Evolutionary conservation across 2,329 filamentous ascomycete genomes (phyloP).

Genomic region (Exophiala spinifera): DNA sequence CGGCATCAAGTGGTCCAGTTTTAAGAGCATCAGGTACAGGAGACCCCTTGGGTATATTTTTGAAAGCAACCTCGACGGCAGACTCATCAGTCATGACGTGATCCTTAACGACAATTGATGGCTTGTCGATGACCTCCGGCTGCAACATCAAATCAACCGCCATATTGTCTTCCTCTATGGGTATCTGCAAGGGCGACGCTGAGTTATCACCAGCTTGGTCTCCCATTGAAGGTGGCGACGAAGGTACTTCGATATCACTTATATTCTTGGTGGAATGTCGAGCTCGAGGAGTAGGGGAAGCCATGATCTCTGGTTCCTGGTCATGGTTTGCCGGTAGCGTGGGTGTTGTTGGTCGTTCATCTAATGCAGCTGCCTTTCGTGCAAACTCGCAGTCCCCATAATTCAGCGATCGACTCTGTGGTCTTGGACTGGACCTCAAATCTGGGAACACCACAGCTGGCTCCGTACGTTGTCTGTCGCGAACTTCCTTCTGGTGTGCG

Average conservation of each 20-base stretch:
- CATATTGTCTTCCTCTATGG: slow-evolving; percentile 10
- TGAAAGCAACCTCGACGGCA: background rate
- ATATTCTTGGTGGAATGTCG: slow-evolving; percentile 19
- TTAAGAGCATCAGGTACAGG: background rate
- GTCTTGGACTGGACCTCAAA: slow-evolving; percentile 55
- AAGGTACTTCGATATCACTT: slow-evolving; percentile 27
- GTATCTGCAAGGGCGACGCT: slow-evolving; percentile 20
- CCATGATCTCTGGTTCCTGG: slow-evolving; percentile 20
- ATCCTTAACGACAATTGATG: background rate
- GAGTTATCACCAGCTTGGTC: slow-evolving; percentile 13
- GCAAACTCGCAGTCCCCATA: slow-evolving; percentile 21
- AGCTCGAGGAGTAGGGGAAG: slow-evolving; percentile 30
- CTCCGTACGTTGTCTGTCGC: slow-evolving; percentile 65
- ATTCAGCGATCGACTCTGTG: slow-evolving; percentile 10
- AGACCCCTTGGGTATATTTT: background rate
- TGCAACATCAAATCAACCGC: slow-evolving; percentile 15
- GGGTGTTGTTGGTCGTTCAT: slow-evolving; percentile 23
- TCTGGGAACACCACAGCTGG: slow-evolving; percentile 66
- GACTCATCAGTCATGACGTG: background rate
- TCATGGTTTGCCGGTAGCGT: slow-evolving; percentile 22
- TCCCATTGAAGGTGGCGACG: slow-evolving; percentile 28
- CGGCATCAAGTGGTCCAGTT: background rate
- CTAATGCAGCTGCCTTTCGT: slow-evolving; percentile 19
- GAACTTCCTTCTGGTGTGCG: slow-evolving; percentile 74
- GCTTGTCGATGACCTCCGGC: background rate